Conservation (phyloP, 2,329 filamentous ascomycete genomes). For the Neonectria magnoliae region DNA sequence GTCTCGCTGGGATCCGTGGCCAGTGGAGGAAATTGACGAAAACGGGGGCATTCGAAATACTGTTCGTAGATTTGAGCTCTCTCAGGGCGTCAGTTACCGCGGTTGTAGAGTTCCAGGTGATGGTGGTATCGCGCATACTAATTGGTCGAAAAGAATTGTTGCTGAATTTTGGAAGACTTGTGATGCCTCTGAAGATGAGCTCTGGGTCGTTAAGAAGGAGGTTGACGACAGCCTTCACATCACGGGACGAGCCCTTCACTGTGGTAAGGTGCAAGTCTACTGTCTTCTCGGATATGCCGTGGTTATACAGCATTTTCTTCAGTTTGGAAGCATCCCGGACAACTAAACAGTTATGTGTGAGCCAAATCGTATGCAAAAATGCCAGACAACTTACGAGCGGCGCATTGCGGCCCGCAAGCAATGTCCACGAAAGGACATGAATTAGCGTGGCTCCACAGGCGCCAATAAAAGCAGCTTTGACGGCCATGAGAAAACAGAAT, state of each 20-base stretch:
- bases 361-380: background rate
- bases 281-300: constrained; percentile 4
- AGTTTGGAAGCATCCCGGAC: constrained; percentile 14
- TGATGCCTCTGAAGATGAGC: constrained; percentile 16
- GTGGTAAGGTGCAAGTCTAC: background rate
- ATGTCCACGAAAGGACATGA: constrained; percentile 9
- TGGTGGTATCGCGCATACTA: constrained; percentile 6
- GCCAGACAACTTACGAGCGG: constrained; percentile 4
- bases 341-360: background rate
- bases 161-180: background rate
- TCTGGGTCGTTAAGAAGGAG: constrained; percentile 11
- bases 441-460: constrained; percentile 9
- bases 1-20: constrained; percentile 5
- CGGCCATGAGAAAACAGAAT: background rate
- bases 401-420: constrained; percentile 4
- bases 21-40: constrained; percentile 15
- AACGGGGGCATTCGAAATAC: background rate
- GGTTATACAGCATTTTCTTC: constrained; percentile 3
- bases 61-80: constrained; percentile 1
- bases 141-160: constrained; percentile 11
- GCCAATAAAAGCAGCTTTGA: constrained; percentile 12
- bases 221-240: background rate
- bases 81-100: constrained; percentile 4
- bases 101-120: constrained; percentile 6
- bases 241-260: constrained; percentile 11